Evolutionary conservation across 2,329 filamentous ascomycete genomes (phyloP).

Genomic region (Penicillium freii): DNA sequence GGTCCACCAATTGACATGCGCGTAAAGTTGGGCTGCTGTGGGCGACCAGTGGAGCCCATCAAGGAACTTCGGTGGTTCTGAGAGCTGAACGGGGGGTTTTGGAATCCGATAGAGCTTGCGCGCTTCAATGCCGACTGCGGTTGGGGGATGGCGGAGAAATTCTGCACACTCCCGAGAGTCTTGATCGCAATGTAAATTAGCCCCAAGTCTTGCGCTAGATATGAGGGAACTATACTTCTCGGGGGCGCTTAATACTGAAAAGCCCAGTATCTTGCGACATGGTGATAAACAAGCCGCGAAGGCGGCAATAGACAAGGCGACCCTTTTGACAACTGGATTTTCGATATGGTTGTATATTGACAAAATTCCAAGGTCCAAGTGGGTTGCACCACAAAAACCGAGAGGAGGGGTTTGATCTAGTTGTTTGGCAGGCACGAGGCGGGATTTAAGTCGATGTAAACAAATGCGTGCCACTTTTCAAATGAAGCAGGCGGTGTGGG

Average conservation of each 20-base stretch:
- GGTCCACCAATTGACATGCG: slow-evolving; percentile 71
- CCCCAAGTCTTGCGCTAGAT: slow-evolving; percentile 2
- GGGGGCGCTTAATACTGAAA: slow-evolving; percentile 86
- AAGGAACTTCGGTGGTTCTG: slow-evolving; percentile 81
- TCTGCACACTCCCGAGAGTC: slow-evolving; percentile 83
- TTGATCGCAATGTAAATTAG: slow-evolving; percentile 25
- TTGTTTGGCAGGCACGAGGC: slow-evolving; percentile 15
- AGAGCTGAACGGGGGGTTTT: slow-evolving; percentile 61
- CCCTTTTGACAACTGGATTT: not conserved
- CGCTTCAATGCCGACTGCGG: slow-evolving; percentile 93
- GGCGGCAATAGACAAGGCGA: slow-evolving; percentile 19
- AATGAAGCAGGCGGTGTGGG: slow-evolving; percentile 32
- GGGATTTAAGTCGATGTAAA: slow-evolving; percentile 32
- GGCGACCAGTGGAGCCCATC: slow-evolving; percentile 78
- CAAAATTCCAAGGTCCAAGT: slow-evolving; percentile 3
- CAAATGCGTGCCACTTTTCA: slow-evolving; percentile 32
- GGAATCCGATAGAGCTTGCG: slow-evolving; percentile 71
- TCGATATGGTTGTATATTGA: not conserved
- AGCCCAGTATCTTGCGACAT: slow-evolving; percentile 88
- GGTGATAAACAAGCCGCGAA: slow-evolving; percentile 35
- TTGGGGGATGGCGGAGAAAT: slow-evolving; percentile 82
- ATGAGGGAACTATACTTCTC: slow-evolving; percentile 66
- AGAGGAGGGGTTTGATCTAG: slow-evolving; percentile 20
- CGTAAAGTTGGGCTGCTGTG: slow-evolving; percentile 82
- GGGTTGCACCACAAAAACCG: slow-evolving; percentile 11